These are phyloP conservation scores for Boletus tomentosulus DNA, from an alignment of 768 basidiomycete species.

Conservation along the genomic window DNA sequence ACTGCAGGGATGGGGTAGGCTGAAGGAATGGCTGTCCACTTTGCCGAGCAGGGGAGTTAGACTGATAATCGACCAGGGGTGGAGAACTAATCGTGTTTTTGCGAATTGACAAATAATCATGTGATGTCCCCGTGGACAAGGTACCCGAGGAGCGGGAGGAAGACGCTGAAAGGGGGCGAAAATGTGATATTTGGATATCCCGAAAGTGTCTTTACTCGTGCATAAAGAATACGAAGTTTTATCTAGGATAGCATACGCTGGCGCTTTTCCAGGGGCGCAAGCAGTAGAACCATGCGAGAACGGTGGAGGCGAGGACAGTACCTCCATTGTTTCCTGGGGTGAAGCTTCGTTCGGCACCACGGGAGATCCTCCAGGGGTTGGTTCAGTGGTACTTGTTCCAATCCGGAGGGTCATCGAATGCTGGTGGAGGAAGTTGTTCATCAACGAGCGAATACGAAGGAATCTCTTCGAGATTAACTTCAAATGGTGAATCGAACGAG, in stretches of 20 bases:
- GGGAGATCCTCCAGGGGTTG: not conserved
- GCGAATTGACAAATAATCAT: not conserved
- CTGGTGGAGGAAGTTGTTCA: constrained; percentile 22
- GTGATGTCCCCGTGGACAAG: not conserved
- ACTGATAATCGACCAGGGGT: constrained; percentile 4
- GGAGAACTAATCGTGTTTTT: not conserved
- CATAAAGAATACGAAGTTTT: not conserved
- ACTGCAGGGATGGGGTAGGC: not conserved
- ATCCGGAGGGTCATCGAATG: constrained; percentile 17
- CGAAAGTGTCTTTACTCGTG: not conserved
- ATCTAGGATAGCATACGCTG: not conserved
- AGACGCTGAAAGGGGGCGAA: not conserved
- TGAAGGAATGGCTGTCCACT: not conserved
- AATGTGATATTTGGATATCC: not conserved
- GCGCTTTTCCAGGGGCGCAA: not conserved
- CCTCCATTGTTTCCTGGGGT: not conserved
- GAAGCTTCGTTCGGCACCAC: not conserved
- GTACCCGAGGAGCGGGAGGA: not conserved
- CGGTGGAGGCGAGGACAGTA: not conserved
- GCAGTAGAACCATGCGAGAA: not conserved
- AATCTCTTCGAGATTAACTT: constrained; percentile 13
- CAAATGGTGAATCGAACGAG: not conserved
- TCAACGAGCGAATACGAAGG: constrained; percentile 24
- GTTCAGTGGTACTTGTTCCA: not conserved
- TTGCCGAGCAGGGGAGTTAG: constrained; percentile 6